phyloP scores from a whole-genome alignment of 2,329 filamentous ascomycete genomes.

The Pseudogymnoascus sp. region DNA sequence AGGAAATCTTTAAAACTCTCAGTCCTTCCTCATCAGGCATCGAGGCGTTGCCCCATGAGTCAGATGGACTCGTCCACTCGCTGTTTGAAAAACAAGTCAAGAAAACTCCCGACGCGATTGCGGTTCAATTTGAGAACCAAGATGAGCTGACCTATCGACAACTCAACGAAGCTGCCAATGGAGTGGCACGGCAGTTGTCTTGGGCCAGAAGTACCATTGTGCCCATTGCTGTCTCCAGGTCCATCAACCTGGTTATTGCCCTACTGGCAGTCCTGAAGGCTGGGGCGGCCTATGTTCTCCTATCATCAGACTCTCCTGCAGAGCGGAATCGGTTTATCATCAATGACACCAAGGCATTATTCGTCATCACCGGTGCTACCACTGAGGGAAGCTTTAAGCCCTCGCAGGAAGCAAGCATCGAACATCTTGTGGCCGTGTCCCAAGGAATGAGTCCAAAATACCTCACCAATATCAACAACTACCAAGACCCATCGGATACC shows the following conservation, averaged over 20 bases:
- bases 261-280: constrained; percentile 8
- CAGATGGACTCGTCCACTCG: neutral
- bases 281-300: constrained; percentile 4
- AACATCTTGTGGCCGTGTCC: neutral
- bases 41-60: neutral
- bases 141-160: constrained; percentile 1
- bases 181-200: neutral
- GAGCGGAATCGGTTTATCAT: neutral
- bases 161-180: constrained; percentile 2
- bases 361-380: neutral
- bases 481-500: constrained; percentile 5
- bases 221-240: constrained; percentile 1
- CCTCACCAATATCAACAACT: constrained; percentile 3
- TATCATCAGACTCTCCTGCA: neutral
- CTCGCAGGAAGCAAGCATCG: neutral
- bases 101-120: neutral
- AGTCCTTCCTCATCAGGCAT: neutral
- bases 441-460: neutral
- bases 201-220: constrained; percentile 4
- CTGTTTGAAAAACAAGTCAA: neutral
- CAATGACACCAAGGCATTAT: neutral
- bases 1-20: neutral
- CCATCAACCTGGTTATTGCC: constrained; percentile 6
- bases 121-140: constrained; percentile 1
- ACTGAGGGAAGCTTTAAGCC: neutral